Conservation (phyloP, 2,329 filamentous ascomycete species). For the Colletotrichum orbiculare region DNA sequence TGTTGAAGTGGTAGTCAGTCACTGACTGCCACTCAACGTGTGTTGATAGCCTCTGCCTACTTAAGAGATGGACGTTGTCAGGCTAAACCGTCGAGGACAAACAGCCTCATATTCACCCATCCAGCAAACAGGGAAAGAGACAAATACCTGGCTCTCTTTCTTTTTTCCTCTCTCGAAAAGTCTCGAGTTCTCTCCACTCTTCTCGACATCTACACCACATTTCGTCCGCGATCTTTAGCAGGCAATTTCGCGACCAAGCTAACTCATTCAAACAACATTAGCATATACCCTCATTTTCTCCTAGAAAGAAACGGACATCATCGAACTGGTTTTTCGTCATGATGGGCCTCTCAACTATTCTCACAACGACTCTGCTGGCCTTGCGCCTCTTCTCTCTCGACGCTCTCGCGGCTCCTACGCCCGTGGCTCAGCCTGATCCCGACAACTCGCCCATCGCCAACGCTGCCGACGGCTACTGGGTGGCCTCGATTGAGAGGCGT, state of each 20-base stretch:
- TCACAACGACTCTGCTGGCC: constrained; percentile 56
- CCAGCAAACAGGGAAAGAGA: background rate
- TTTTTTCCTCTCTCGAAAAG: constrained; percentile 4
- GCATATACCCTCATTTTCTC: constrained; percentile 21
- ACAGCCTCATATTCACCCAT: background rate
- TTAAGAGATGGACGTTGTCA: constrained; percentile 22
- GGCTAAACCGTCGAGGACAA: background rate
- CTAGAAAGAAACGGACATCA: constrained; percentile 35
- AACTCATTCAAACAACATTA: constrained; percentile 6
- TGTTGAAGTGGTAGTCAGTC: constrained; percentile 22
- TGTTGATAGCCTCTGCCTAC: background rate
- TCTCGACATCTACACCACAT: background rate
- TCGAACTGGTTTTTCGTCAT: constrained; percentile 49
- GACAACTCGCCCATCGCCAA: constrained; percentile 36
- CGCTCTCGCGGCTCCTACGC: constrained; percentile 47
- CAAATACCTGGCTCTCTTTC: background rate
- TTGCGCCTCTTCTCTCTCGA: constrained; percentile 53
- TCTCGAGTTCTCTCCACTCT: constrained; percentile 27
- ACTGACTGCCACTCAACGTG: constrained; percentile 28
- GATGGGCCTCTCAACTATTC: constrained; percentile 57
- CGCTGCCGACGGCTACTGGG: constrained; percentile 72
- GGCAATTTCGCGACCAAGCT: constrained; percentile 15
- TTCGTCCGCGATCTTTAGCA: constrained; percentile 11
- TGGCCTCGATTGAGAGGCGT: constrained; percentile 75
- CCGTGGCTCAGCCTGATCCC: constrained; percentile 33